phyloP scores from a whole-genome alignment of 306 rosid genomes.

The Pyrus pyrifolia region DNA sequence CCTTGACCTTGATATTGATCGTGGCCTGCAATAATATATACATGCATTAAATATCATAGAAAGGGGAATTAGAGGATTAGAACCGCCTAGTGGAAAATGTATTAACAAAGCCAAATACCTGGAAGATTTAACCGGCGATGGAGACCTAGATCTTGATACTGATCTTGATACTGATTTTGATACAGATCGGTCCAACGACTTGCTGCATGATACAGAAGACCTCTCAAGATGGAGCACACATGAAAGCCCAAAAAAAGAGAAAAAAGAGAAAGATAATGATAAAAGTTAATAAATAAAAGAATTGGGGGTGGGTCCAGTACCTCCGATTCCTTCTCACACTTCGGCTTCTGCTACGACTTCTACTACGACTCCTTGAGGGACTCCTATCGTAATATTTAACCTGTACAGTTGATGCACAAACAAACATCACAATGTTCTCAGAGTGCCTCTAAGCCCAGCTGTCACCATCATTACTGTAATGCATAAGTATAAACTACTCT shows the following conservation, averaged over 20 bases:
- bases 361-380: slow-evolving; percentile 79
- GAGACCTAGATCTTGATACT: slow-evolving; percentile 74
- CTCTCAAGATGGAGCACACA: background rate
- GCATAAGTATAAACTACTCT: background rate
- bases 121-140: slow-evolving; percentile 72
- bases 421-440: slow-evolving; percentile 5
- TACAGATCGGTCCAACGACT: slow-evolving; percentile 71
- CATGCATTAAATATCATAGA: background rate
- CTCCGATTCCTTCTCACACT: slow-evolving; percentile 61
- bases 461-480: background rate
- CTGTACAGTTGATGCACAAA: slow-evolving; percentile 28
- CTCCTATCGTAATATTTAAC: slow-evolving; percentile 71
- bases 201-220: slow-evolving; percentile 33
- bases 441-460: background rate
- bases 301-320: slow-evolving; percentile 21
- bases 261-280: background rate
- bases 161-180: slow-evolving; percentile 87
- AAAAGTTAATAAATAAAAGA: too few species aligned
- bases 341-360: slow-evolving; percentile 73
- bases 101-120: slow-evolving; percentile 36
- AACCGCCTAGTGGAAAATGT: background rate
- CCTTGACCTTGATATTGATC: slow-evolving; percentile 49
- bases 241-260: background rate
- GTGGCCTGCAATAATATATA: slow-evolving; percentile 42
- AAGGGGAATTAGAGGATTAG: background rate